A percentile compares a stretch with the other conserved stretches of the same genome.
Conservation (phyloP, 805 yeast genomes). For the Lipomyces starkeyi region DNA sequence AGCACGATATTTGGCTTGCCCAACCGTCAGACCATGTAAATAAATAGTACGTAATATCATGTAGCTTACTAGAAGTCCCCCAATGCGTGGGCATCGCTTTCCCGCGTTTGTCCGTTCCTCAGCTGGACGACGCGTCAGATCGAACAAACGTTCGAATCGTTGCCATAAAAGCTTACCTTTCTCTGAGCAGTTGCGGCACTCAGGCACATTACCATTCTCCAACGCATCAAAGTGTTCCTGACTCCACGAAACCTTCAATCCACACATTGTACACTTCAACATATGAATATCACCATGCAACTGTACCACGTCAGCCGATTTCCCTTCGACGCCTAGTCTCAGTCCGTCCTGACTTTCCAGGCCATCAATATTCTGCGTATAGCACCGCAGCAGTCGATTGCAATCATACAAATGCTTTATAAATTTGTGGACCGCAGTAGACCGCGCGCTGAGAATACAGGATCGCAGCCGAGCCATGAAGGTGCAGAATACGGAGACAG, state of each 20-base stretch:
- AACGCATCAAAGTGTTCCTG: constrained; percentile 55
- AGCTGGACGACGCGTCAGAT: constrained; percentile 42
- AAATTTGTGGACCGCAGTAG: constrained; percentile 85
- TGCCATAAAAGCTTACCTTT: constrained; percentile 38
- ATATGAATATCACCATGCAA: constrained; percentile 86
- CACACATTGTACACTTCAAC: constrained; percentile 78
- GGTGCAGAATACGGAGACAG: constrained; percentile 77
- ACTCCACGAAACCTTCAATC: constrained; percentile 65
- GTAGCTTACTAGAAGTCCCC: constrained; percentile 60
- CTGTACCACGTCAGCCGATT: constrained; percentile 74
- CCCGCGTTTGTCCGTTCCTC: constrained; percentile 67
- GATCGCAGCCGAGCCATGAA: constrained; percentile 84
- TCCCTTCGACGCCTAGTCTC: constrained; percentile 64
- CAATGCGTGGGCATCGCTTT: constrained; percentile 76
- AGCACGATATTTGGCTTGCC: constrained; percentile 78
- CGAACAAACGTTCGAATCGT: neutral
- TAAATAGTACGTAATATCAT: neutral
- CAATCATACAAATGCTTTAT: constrained; percentile 64
- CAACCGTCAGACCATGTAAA: neutral
- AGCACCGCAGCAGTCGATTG: constrained; percentile 77
- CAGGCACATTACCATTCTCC: constrained; percentile 71
- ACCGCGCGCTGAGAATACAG: constrained; percentile 67
- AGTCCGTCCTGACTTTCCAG: constrained; percentile 72
- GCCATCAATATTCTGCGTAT: constrained; percentile 95
- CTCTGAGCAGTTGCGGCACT: constrained; percentile 71